Evolutionary conservation across 2,329 filamentous ascomycete species (phyloP).

Genomic region (Venturia effusa): DNA sequence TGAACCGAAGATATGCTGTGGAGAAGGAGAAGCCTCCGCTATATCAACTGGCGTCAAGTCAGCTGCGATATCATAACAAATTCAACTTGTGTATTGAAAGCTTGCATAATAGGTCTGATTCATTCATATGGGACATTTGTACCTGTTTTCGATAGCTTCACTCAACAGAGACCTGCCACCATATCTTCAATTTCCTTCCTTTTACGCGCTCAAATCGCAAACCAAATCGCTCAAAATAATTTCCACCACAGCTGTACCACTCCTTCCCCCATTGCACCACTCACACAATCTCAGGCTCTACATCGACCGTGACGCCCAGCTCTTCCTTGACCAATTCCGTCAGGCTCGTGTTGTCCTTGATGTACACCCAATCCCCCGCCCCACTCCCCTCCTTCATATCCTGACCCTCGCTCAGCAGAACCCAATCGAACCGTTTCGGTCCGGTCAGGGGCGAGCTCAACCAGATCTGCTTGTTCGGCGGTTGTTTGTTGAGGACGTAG

Average conservation of each 20-base stretch:
- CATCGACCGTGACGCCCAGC: conserved; percentile 30
- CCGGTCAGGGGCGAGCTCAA: conserved; percentile 83
- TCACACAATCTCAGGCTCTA: not conserved
- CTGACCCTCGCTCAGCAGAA: conserved; percentile 61
- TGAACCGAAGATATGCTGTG: too few relatives aligned
- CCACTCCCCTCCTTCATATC: conserved; percentile 68
- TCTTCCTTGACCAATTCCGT: conserved; percentile 64
- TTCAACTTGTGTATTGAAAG: too few relatives aligned
- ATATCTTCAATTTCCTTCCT: not conserved
- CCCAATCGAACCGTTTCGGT: conserved; percentile 90
- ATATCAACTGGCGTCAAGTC: too few relatives aligned
- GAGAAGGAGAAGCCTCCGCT: too few relatives aligned
- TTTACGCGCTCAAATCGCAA: not conserved
- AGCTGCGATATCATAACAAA: too few relatives aligned
- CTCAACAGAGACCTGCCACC: not conserved
- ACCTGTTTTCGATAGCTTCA: not conserved
- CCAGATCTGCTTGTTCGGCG: conserved; percentile 96
- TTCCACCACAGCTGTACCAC: not conserved
- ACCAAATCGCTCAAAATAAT: not conserved
- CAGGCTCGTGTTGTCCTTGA: conserved; percentile 70
- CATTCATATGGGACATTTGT: not conserved
- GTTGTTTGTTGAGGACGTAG: conserved; percentile 97
- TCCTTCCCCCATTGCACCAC: not conserved
- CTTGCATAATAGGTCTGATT: not conserved
- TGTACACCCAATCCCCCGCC: conserved; percentile 73